A percentile compares a stretch with the other conserved stretches of the same genome.
phyloP scores from a whole-genome alignment of 352 stramenopile species.

The Phytophthora pluvialis region DNA sequence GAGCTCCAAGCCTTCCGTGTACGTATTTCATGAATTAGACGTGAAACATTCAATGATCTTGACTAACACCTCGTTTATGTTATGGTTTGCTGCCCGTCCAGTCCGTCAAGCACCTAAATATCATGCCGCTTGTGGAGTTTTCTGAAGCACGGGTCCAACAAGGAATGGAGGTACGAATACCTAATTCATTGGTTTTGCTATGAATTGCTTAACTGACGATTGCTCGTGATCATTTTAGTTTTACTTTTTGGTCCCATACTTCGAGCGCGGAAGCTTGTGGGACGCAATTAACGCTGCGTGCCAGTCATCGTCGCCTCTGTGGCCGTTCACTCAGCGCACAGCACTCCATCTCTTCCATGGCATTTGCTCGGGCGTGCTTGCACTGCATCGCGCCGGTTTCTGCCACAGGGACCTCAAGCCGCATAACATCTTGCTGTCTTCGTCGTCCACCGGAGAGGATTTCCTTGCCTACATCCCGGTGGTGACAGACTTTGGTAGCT shows the following conservation, averaged over 20 bases:
- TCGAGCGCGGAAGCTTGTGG: slow-evolving; percentile 84
- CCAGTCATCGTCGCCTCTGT: slow-evolving; percentile 77
- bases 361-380: slow-evolving; percentile 79
- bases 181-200: background rate
- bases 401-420: slow-evolving; percentile 89
- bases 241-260: slow-evolving; percentile 88
- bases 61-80: slow-evolving; percentile 5
- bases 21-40: slow-evolving; percentile 15
- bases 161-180: slow-evolving; percentile 66
- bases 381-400: slow-evolving; percentile 80
- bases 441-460: slow-evolving; percentile 63
- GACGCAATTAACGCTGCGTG: slow-evolving; percentile 70
- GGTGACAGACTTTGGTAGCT: slow-evolving; percentile 89
- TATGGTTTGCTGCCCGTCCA: slow-evolving; percentile 24
- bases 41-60: background rate
- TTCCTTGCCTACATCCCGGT: slow-evolving; percentile 81
- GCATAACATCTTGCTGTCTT: slow-evolving; percentile 84
- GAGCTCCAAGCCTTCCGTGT: slow-evolving; percentile 83
- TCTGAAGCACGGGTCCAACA: slow-evolving; percentile 67
- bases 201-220: background rate
- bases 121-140: slow-evolving; percentile 85
- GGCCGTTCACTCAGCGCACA: slow-evolving; percentile 85
- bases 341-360: slow-evolving; percentile 85
- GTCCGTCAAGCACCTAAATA: slow-evolving; percentile 83
- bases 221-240: slow-evolving; percentile 43